phyloP scores from a whole-genome alignment of 2,329 filamentous ascomycete genomes.

The Didymella glomerata region DNA sequence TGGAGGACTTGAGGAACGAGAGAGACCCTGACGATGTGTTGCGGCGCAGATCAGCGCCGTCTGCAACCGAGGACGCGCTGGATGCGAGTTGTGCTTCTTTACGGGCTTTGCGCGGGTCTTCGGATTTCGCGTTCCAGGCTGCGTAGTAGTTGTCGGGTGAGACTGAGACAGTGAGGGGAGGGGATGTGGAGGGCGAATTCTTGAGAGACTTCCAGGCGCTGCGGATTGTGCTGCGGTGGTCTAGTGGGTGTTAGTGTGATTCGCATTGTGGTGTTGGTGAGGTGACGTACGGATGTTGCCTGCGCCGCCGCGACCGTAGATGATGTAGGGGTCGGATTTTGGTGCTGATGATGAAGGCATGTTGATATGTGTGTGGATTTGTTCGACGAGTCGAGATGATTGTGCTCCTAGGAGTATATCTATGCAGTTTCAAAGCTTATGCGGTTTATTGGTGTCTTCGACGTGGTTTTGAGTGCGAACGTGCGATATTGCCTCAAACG shows the following conservation, averaged over 20 bases:
- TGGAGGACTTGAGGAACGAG: not conserved
- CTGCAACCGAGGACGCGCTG: not conserved
- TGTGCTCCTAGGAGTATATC: too few species aligned
- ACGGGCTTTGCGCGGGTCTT: slow-evolving; percentile 12
- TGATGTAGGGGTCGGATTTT: slow-evolving; percentile 22
- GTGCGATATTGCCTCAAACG: slow-evolving; percentile 11
- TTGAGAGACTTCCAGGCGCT: slow-evolving; percentile 21
- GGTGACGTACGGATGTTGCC: slow-evolving; percentile 19
- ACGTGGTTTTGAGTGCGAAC: not conserved
- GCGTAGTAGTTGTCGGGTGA: slow-evolving; percentile 19
- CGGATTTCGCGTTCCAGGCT: slow-evolving; percentile 21
- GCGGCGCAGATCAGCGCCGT: slow-evolving; percentile 1
- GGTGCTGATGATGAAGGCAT: slow-evolving; percentile 19
- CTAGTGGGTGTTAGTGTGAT: slow-evolving; percentile 1
- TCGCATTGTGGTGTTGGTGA: not conserved
- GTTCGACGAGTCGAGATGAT: not conserved
- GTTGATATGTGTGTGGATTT: not conserved
- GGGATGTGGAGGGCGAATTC: slow-evolving; percentile 17
- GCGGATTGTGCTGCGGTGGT: slow-evolving; percentile 21
- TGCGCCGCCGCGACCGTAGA: slow-evolving; percentile 23
- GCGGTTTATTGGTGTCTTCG: not conserved
- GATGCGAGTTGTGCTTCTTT: slow-evolving; percentile 1
- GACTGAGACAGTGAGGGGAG: slow-evolving; percentile 13
- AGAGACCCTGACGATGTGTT: slow-evolving; percentile 2
- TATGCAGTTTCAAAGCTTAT: too few species aligned